Percentiles rank a stretch among this genome's conserved stretches.
Conservation (phyloP, 139 green algal species). For the Chlamydomonas incerta region DNA sequence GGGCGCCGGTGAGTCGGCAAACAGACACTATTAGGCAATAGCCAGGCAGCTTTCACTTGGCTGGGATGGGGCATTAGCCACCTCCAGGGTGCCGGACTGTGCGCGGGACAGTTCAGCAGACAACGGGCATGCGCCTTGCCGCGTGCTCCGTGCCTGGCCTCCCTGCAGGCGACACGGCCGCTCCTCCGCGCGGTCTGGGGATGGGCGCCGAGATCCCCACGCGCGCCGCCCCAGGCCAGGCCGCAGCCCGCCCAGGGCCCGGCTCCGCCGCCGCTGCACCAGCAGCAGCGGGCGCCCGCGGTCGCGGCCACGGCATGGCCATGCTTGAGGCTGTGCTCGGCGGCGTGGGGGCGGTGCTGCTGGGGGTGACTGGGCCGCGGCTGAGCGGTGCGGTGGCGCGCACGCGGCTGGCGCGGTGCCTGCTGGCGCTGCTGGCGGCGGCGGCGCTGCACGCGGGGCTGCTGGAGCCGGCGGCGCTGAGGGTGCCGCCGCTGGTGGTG, state of each 20-base stretch:
- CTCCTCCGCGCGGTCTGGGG: neutral
- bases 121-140: too few relatives aligned
- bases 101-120: too few relatives aligned
- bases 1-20: too few relatives aligned
- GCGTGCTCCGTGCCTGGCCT: too few relatives aligned
- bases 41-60: too few relatives aligned
- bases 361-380: constrained; percentile 4
- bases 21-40: too few relatives aligned
- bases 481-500: neutral
- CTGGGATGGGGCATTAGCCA: too few relatives aligned
- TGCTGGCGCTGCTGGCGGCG: constrained; percentile 3
- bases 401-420: neutral
- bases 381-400: neutral
- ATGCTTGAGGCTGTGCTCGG: too few relatives aligned
- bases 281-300: neutral
- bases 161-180: too few relatives aligned
- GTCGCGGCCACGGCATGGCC: neutral
- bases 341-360: neutral
- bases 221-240: too few relatives aligned
- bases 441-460: neutral
- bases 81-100: too few relatives aligned
- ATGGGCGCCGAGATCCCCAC: neutral
- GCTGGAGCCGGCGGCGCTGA: neutral
- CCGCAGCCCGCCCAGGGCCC: neutral
- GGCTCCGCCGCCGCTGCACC: neutral